Percentiles rank a stretch among this genome's conserved stretches.
phyloP scores from a whole-genome alignment of 1,139 yeast species.

The Nakaseomyces nivariensis region DNA sequence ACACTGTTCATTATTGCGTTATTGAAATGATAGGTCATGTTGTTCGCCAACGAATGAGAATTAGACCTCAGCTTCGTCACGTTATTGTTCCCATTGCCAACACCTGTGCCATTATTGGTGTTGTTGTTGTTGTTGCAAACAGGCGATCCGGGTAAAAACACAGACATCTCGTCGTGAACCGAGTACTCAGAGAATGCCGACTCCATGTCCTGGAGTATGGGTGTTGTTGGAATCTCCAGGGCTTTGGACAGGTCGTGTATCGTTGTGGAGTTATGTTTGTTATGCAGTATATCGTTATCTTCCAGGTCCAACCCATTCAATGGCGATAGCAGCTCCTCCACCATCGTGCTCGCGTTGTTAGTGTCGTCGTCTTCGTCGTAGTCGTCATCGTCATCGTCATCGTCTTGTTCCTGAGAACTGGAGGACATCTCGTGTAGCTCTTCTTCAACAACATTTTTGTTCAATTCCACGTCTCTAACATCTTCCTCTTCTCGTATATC shows the following conservation, averaged over 20 bases:
- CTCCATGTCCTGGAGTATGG: not conserved
- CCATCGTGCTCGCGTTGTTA: not conserved
- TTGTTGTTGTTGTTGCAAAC: not conserved
- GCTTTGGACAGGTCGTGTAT: not conserved
- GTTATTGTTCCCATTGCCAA: not conserved
- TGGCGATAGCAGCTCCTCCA: not conserved
- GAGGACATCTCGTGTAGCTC: not conserved
- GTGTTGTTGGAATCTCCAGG: conserved; percentile 1
- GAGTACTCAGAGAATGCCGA: not conserved
- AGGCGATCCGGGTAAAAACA: not conserved
- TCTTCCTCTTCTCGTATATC: not conserved
- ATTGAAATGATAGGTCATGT: not conserved
- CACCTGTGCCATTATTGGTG: not conserved
- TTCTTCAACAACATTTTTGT: not conserved
- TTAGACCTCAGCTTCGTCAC: not conserved
- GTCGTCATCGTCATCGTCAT: too few relatives aligned
- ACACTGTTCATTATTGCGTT: not conserved
- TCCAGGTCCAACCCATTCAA: not conserved
- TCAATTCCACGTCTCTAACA: not conserved
- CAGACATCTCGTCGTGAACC: not conserved
- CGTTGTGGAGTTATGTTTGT: not conserved
- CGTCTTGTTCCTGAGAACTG: too few relatives aligned
- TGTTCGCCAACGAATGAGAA: not conserved
- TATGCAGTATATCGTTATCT: not conserved
- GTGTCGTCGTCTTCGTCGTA: not conserved